A percentile compares a stretch with the other conserved stretches of the same genome.
Evolutionary conservation across 768 basidiomycete genomes (phyloP).

Genomic region (Tylopilus plumbeoviolaceoides): DNA sequence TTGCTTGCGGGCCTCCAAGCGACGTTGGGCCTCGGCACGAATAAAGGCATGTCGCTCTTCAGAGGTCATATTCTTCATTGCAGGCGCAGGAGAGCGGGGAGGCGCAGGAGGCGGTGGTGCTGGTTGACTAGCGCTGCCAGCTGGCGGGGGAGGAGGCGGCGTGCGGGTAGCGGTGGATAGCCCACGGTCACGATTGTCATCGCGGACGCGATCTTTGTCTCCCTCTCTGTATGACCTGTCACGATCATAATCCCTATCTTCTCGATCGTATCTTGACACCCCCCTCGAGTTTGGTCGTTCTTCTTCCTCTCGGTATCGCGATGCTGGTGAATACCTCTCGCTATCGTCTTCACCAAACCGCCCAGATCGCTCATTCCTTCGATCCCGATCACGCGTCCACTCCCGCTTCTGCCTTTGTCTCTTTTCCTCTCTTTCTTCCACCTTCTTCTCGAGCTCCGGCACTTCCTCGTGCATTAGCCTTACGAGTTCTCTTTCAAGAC

Average conservation of each 20-base stretch:
- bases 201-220: constrained; percentile 15
- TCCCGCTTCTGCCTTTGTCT: constrained; percentile 76
- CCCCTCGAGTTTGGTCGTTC: constrained; percentile 54
- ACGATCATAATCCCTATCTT: constrained; percentile 36
- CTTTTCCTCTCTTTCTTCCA: constrained; percentile 73
- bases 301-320: constrained; percentile 38
- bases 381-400: constrained; percentile 74
- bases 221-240: constrained; percentile 31
- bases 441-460: constrained; percentile 83
- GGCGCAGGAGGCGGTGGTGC: constrained; percentile 46
- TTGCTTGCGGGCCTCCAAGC: constrained; percentile 80
- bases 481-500: constrained; percentile 84
- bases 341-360: constrained; percentile 51
- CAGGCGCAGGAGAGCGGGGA: constrained; percentile 54
- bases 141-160: constrained; percentile 45
- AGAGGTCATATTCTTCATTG: constrained; percentile 73
- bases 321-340: constrained; percentile 31
- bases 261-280: constrained; percentile 31
- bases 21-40: constrained; percentile 73
- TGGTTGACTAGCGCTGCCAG: constrained; percentile 32
- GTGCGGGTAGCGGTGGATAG: constrained; percentile 37
- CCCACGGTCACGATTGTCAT: constrained; percentile 34
- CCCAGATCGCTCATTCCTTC: constrained; percentile 77
- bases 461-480: constrained; percentile 85
- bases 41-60: constrained; percentile 80